Evolutionary conservation across 169 alveolate species (phyloP).

Genomic region (Plasmodium adleri): DNA sequence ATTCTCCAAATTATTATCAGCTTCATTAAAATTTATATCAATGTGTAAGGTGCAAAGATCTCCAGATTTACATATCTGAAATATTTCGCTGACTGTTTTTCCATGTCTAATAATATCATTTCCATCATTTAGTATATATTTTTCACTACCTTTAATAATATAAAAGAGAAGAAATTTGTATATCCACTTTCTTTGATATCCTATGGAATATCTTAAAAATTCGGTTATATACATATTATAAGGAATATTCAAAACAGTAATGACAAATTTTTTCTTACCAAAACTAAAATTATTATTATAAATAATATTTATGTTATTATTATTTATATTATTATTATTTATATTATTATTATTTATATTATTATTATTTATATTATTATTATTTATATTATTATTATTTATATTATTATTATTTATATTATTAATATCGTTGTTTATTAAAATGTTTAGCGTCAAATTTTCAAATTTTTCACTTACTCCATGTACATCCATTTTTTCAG

Average conservation of each 20-base stretch:
- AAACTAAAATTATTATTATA: conserved; percentile 15
- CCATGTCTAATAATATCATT: conserved; percentile 34
- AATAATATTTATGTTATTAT: no score
- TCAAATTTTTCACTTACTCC: conserved; percentile 26
- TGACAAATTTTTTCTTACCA: conserved; percentile 23
- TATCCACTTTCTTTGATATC: conserved; percentile 76
- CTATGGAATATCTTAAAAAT: conserved; percentile 46
- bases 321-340: no score
- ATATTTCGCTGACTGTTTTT: conserved; percentile 47
- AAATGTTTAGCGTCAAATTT: background rate
- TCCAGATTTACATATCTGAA: conserved; percentile 32
- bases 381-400: no score
- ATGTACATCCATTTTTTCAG: conserved; percentile 26
- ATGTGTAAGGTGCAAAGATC: conserved; percentile 52
- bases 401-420: background rate
- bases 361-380: no score
- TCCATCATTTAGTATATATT: conserved; percentile 26
- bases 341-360: no score
- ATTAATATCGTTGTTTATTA: background rate
- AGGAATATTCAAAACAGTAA: conserved; percentile 53
- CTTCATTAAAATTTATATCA: background rate
- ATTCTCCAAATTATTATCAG: background rate
- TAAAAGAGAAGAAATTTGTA: conserved; percentile 52
- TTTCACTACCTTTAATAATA: conserved; percentile 47
- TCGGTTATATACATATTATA: conserved; percentile 58